Evolutionary conservation across 768 basidiomycete species (phyloP).

Genomic region (Leccinellum rugosiceps): DNA sequence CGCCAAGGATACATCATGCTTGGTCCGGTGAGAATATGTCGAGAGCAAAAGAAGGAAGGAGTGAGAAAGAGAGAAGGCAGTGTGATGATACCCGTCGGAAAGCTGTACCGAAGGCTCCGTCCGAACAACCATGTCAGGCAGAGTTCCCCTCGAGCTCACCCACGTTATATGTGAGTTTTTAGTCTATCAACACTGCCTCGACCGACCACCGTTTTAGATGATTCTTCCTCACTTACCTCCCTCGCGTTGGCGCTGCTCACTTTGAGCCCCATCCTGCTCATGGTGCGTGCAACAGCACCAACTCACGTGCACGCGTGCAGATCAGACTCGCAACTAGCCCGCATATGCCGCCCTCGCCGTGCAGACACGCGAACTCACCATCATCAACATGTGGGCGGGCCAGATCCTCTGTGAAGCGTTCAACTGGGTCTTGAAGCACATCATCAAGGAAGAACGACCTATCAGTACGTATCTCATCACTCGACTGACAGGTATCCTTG

Average conservation of each 20-base stretch:
- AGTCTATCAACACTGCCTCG: background rate
- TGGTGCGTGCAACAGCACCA: constrained; percentile 42
- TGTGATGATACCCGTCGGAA: background rate
- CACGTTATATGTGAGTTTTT: constrained; percentile 57
- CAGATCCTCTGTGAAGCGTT: constrained; percentile 69
- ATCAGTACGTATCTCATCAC: constrained; percentile 40
- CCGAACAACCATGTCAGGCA: constrained; percentile 10
- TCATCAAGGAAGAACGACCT: constrained; percentile 68
- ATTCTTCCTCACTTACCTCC: constrained; percentile 57
- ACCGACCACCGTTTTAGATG: constrained; percentile 41
- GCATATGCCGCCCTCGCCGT: constrained; percentile 75
- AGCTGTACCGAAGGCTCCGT: background rate
- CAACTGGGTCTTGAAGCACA: constrained; percentile 66
- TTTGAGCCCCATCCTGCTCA: constrained; percentile 66
- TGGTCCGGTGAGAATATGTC: background rate
- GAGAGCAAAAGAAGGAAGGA: background rate
- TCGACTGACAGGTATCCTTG: background rate
- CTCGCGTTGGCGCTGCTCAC: constrained; percentile 60
- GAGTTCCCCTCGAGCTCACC: constrained; percentile 58
- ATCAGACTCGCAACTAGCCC: constrained; percentile 43
- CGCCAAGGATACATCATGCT: background rate
- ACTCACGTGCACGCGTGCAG: background rate
- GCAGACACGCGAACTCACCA: constrained; percentile 73
- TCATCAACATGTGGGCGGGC: constrained; percentile 82
- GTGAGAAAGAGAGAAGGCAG: background rate